Evolutionary conservation across 345 rosid species (phyloP), one percentile per base, ranked within the genome.

Genomic region (Ailanthus altissimus): DNA sequence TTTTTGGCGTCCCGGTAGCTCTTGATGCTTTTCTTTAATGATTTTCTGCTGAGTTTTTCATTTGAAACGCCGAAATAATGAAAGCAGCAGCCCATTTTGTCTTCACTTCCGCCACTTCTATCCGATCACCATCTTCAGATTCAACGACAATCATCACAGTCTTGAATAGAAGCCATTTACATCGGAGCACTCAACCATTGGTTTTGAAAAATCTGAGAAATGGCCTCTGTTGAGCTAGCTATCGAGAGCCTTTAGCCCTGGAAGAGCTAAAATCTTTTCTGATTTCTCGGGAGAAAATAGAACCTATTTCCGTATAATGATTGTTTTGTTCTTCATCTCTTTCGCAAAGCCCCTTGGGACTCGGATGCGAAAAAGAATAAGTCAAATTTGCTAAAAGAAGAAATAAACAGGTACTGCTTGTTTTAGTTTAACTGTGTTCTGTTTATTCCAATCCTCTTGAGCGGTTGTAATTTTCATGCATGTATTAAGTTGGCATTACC

Each of bases 1-100:
- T 79, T 75, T 82, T 87, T 88, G 6, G 88, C 84, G 67, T 89
- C 95, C 63, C 77, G 85, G 75, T 85, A 85, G 18, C 85, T 87
- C 79, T 83, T 89, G 62, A 85, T 81, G 89, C 93, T 86, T 83
- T 87, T 89, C 79, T 82, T 87, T 51, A 87, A 83, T 46, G 93
- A 84, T 79, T 72, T 91, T 81, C 84, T 87, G 78, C 67, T 78
- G 9, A 71, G 57, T 82, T 26, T 87, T 50, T 80, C 86, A 23
- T 85, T 57, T 15, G 94, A 81, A 78, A 79, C 67, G 83, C 97
- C 93, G 75, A 96, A 92, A 15, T 79, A 49, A 66, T 18, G 67
- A 40, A 92, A 92, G 78, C 89, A 87, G 78, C 80, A 83, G 93
- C 89, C 88, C 75, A 73, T 74, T 56, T 4, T 56, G 25, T 71